phyloP scores from a whole-genome alignment of 208 protist species.

The Acanthamoeba castellanii region DNA sequence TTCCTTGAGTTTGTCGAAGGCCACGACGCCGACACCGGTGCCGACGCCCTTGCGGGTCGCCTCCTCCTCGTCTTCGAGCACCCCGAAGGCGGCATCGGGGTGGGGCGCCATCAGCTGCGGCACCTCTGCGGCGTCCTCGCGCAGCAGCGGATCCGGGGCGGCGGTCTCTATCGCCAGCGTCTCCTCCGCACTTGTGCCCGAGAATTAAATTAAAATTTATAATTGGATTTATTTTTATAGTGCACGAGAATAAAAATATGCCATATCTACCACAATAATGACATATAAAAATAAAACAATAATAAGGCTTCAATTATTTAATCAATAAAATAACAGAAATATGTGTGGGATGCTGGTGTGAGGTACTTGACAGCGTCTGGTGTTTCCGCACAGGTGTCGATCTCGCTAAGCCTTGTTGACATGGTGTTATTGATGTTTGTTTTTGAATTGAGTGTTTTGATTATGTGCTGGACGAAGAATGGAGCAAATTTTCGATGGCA shows the following conservation, averaged over 20 bases:
- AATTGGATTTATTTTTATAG: too few relatives aligned
- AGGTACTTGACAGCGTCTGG: neutral
- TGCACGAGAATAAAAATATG: too few relatives aligned
- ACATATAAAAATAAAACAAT: too few relatives aligned
- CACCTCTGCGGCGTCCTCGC: neutral
- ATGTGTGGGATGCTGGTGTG: too few relatives aligned
- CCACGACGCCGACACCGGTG: constrained; percentile 12
- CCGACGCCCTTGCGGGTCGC: constrained; percentile 5
- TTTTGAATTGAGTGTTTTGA: neutral
- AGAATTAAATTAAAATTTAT: neutral
- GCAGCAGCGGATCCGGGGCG: neutral
- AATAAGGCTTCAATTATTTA: neutral
- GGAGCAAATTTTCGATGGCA: neutral
- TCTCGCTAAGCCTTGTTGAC: neutral
- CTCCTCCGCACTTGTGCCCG: neutral
- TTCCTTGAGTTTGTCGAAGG: constrained; percentile 8
- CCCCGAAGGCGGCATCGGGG: neutral
- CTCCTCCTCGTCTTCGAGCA: constrained; percentile 13
- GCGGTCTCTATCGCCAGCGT: neutral
- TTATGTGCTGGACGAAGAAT: neutral
- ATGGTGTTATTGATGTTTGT: neutral
- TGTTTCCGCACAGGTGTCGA: neutral
- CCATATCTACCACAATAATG: too few relatives aligned
- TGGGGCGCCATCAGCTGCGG: constrained; percentile 11
- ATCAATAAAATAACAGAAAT: too few relatives aligned